phyloP scores from a whole-genome alignment of 495 filamentous ascomycete genomes.

The Saxophila tyrrhenica region DNA sequence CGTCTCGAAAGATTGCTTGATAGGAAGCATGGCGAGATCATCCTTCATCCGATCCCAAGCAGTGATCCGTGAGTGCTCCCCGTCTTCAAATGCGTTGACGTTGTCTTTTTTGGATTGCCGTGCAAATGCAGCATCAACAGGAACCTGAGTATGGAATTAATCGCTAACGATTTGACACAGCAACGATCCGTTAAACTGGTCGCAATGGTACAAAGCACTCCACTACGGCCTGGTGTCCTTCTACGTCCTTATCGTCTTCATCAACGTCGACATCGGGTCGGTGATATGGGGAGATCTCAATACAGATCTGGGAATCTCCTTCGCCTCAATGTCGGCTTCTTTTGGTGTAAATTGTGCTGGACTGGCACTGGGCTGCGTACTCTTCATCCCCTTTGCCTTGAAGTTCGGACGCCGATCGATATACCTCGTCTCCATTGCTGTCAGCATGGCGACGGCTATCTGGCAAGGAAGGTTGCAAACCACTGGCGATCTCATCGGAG shows the following conservation, averaged over 20 bases:
- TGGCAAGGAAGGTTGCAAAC: slow-evolving; percentile 15
- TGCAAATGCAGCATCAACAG: too few species aligned
- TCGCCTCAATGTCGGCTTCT: background rate
- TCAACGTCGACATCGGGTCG: slow-evolving; percentile 11
- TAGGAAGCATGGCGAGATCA: background rate
- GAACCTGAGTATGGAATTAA: too few species aligned
- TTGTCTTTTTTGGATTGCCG: too few species aligned
- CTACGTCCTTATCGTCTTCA: background rate
- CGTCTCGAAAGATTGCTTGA: slow-evolving; percentile 2
- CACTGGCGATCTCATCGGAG: slow-evolving; percentile 1
- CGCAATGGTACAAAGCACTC: background rate
- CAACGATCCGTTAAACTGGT: slow-evolving; percentile 1
- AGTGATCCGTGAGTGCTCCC: background rate
- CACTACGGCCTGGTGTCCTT: background rate
- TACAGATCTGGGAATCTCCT: slow-evolving; percentile 7
- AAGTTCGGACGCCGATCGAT: slow-evolving; percentile 45
- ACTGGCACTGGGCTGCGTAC: slow-evolving; percentile 19
- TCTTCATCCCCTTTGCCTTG: slow-evolving; percentile 46
- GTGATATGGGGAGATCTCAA: slow-evolving; percentile 1
- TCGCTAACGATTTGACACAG: background rate
- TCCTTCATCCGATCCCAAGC: background rate
- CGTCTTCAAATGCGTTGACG: too few species aligned
- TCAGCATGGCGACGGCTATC: slow-evolving; percentile 28
- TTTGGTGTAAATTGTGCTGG: slow-evolving; percentile 8
- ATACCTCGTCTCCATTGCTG: slow-evolving; percentile 38